Evolutionary conservation across 352 stramenopile species (phyloP).

Genomic region (Pelagophyceae sp.): DNA sequence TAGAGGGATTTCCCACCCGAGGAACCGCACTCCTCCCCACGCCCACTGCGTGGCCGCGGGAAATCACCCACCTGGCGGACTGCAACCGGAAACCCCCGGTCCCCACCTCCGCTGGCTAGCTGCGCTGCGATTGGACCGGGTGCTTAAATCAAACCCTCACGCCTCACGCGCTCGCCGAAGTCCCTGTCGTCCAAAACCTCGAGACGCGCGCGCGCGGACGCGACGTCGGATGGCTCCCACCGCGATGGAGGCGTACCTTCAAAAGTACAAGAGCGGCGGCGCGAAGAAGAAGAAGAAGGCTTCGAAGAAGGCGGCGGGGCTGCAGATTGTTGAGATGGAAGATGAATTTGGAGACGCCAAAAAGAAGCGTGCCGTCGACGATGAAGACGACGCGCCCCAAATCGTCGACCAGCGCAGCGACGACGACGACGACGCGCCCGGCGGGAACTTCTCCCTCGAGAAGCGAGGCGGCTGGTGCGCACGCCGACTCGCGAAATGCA

Average conservation of each 20-base stretch:
- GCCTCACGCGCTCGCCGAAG: too few relatives aligned
- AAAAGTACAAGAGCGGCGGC: background rate
- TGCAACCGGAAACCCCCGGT: too few relatives aligned
- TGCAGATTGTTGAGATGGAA: slow-evolving; percentile 1
- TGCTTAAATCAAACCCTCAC: too few relatives aligned
- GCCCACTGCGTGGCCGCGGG: too few relatives aligned
- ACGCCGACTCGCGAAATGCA: too few relatives aligned
- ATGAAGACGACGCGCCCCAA: slow-evolving; percentile 5
- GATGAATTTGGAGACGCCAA: background rate
- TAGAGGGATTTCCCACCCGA: too few relatives aligned
- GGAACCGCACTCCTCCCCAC: too few relatives aligned
- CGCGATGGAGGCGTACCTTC: background rate
- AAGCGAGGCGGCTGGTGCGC: background rate
- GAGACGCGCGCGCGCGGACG: too few relatives aligned
- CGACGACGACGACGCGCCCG: background rate
- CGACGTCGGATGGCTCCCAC: background rate
- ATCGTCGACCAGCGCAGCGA: background rate
- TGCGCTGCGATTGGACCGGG: too few relatives aligned
- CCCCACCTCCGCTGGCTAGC: too few relatives aligned
- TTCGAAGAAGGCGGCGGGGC: background rate
- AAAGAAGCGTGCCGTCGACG: background rate
- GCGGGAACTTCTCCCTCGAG: background rate
- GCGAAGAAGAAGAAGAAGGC: slow-evolving; percentile 15
- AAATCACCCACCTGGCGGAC: too few relatives aligned
- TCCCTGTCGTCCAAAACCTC: too few relatives aligned